Base-by-base conservation (phyloP, 1,139 yeast species). In the Nakaseomyces kungkrabaensis region DNA sequence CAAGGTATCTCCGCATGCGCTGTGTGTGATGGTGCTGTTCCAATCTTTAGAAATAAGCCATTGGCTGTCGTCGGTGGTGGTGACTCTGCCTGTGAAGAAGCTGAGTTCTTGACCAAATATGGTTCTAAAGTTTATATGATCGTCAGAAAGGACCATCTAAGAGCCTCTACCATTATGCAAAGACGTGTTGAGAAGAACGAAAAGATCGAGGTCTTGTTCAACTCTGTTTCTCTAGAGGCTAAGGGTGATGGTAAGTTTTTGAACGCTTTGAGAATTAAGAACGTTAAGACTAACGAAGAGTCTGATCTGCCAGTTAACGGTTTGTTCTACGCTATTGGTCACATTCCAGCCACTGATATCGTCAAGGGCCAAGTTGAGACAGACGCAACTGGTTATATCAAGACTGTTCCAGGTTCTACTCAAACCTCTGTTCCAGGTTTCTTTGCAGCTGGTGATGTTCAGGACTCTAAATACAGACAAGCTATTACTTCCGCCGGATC, bases 61-160 rank as follows among this genome's bases (percentile, higher is more conserved):
- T 79, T 92, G 65, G 97, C 96, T 17, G 98, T 92, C 52, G 75
- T 92, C 61, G 98, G 98, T 55, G 98, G 98, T 60, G 98, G 98
- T 69, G 98, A 92, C 71, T 89, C 97, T 57, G 98, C 98, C 31
- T 95, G 97, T 72, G 98, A 92, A 74, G 98, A 92, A 74, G 98
- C 98, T 24, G 74, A 87, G 57, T 92, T 92, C 72, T 78, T 92
- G 70, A 92, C 98, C 62, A 92, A 92, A 71, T 92, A 92, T 70
- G 98, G 95, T 54, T 88, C 97, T 51, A 92, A 92, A 75, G 98
- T 92, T 47, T 88, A 74, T 71, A 75, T 92, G 68, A 76, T 92
- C 63, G 97, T 92, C 46, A 87, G 98, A 77, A 88, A 92, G 70
- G 97, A 90, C 70, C 79, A 77, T 66, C 77, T 92, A 64, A 82